These are phyloP conservation scores for Xerocomellus dryophilus DNA, from an alignment of 768 basidiomycete genomes.

Conservation along the genomic window DNA sequence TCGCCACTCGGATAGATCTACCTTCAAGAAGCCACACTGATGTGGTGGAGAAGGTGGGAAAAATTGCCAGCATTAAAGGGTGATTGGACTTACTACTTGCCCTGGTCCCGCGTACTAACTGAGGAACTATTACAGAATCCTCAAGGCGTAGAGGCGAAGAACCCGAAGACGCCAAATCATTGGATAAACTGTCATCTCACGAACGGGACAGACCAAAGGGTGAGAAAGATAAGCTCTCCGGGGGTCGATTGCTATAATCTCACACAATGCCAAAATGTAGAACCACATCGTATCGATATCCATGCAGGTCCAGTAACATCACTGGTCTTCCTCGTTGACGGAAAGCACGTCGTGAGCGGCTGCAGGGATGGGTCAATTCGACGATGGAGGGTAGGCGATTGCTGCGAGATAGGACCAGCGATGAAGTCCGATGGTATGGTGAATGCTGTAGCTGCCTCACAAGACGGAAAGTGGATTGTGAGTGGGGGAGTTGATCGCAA, in stretches of 20 bases:
- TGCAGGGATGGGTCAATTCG: conserved; percentile 6
- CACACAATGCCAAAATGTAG: background rate
- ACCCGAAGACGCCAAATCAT: background rate
- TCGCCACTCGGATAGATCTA: background rate
- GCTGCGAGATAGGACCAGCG: background rate
- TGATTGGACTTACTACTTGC: background rate
- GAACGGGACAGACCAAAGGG: background rate
- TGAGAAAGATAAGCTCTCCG: background rate
- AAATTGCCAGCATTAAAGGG: background rate
- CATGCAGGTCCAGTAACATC: background rate
- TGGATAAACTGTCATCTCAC: background rate
- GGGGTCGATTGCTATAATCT: background rate
- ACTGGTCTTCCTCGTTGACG: conserved; percentile 7
- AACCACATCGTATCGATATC: background rate
- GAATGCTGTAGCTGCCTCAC: background rate
- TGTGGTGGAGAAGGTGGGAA: background rate
- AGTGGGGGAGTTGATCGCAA: conserved; percentile 5
- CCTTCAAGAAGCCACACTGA: background rate
- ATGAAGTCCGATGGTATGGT: background rate
- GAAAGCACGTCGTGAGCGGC: conserved; percentile 4
- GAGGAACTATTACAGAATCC: background rate
- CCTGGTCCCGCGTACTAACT: background rate
- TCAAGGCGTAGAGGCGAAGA: background rate
- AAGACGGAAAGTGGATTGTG: conserved; percentile 8
- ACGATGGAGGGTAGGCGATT: conserved; percentile 2